Conservation (phyloP, 1,284 basidiomycete genomes). For the Marasmius tenuissimus region DNA sequence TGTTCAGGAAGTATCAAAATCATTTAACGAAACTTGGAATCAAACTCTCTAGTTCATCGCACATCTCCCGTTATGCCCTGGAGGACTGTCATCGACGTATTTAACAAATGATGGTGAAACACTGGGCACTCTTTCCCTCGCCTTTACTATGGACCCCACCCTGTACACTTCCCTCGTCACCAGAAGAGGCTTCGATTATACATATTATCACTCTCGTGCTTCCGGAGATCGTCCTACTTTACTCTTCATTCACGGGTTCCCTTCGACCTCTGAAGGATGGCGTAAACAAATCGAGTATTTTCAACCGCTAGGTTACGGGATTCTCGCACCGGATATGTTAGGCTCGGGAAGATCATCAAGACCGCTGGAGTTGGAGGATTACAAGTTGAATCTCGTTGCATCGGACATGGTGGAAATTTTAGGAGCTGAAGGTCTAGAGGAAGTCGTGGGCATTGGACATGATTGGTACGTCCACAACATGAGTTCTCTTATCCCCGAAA, state of each 20-base stretch:
- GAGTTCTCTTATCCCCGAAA: neutral
- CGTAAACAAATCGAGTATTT: constrained; percentile 6
- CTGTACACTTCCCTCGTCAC: constrained; percentile 10
- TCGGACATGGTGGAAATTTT: neutral
- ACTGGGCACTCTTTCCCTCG: too few relatives aligned
- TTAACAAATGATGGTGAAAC: too few relatives aligned
- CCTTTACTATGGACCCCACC: constrained; percentile 13
- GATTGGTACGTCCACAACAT: neutral
- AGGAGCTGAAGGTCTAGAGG: neutral
- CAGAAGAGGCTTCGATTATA: constrained; percentile 17
- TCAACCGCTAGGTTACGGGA: neutral
- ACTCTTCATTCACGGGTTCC: constrained; percentile 29
- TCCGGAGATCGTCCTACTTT: constrained; percentile 18
- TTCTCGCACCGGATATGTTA: neutral
- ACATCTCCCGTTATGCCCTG: too few relatives aligned
- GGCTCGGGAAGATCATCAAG: neutral
- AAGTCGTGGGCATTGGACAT: neutral
- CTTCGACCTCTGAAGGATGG: constrained; percentile 26
- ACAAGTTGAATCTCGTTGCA: neutral
- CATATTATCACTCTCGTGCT: constrained; percentile 14
- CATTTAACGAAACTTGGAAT: too few relatives aligned
- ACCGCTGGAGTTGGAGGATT: neutral
- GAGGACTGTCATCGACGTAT: too few relatives aligned
- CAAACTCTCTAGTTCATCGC: too few relatives aligned
- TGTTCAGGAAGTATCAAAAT: too few relatives aligned